A percentile compares a stretch with the other conserved stretches of the same genome.
Evolutionary conservation across 306 rosid species (phyloP).

Genomic region (Lathyrus tuberosus): DNA sequence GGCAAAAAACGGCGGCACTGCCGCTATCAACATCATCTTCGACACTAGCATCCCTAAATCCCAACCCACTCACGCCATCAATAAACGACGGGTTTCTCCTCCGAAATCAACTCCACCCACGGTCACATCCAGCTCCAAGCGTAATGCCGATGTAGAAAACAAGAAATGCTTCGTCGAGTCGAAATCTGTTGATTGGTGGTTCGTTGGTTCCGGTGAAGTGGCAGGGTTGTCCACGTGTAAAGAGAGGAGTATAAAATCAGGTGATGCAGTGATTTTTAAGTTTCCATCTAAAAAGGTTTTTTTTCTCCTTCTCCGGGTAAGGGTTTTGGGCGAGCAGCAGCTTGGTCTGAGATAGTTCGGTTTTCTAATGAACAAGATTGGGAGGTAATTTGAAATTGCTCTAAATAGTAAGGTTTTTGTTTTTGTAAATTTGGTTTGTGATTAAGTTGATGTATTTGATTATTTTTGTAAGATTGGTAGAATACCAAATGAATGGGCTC

Average conservation of each 20-base stretch:
- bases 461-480: slow-evolving; percentile 71
- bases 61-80: slow-evolving; percentile 36
- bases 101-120: slow-evolving; percentile 39
- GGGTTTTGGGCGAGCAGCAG: slow-evolving; percentile 56
- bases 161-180: background rate
- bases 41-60: slow-evolving; percentile 55
- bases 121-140: slow-evolving; percentile 13
- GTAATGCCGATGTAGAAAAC: slow-evolving; percentile 1
- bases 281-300: slow-evolving; percentile 55
- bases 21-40: slow-evolving; percentile 86
- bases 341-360: slow-evolving; percentile 83
- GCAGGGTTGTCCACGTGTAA: slow-evolving; percentile 79
- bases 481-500: slow-evolving; percentile 96
- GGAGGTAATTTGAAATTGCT: slow-evolving; percentile 57
- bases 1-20: slow-evolving; percentile 87
- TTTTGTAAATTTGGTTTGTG: slow-evolving; percentile 3
- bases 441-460: slow-evolving; percentile 29
- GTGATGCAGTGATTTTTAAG: slow-evolving; percentile 69
- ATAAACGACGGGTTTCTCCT: slow-evolving; percentile 31
- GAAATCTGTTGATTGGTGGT: slow-evolving; percentile 72
- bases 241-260: slow-evolving; percentile 69
- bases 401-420: background rate
- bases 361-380: slow-evolving; percentile 70
- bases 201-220: slow-evolving; percentile 64
- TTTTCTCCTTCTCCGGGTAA: slow-evolving; percentile 62